Base-by-base conservation (phyloP, 2,329 filamentous ascomycete genomes). In the Phoma sp. region DNA sequence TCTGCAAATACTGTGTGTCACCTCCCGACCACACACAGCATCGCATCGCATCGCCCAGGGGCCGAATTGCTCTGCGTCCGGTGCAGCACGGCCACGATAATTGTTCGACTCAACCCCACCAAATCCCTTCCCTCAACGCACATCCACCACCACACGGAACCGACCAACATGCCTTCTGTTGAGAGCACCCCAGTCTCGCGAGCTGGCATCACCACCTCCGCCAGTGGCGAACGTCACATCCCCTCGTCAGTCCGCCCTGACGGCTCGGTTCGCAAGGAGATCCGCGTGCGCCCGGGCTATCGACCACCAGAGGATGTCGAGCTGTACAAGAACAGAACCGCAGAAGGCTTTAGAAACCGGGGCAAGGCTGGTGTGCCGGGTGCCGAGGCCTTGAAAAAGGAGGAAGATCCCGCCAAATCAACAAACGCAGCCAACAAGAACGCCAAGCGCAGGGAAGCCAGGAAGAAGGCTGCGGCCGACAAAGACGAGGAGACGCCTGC, bases 251-350 rank as follows among this genome's bases (percentile, higher is more conserved):
- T 86, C 38, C 89, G 96, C 50, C 80, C 95, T 22, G 95, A 99
- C 73, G 95, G 95, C 54, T 92, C 89, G 45, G 91, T 91, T n/a
- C 87, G 95, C 52, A 96, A 91, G 72, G 94, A 96, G 70, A 98
- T 98, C 73, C 91, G 91, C 71, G 92, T 99, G 58, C 87, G 92
- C 27, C 94, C 95, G 0, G 96, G 95, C 49, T 99, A 97, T 77
- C 88, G 88, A 31, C 96, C 95, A 1, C 92, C 93, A 0, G 95
- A 99, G 78, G 95, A 99, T 76, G 89, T 98, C 61, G 92, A 97
- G 72, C 82, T 96, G 40, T 99, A 99, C 84, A 96, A 92, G 80
- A 97, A 96, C 76, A 88, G 91, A 53, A 92, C 88, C 1, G 93
- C 93, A 44, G 90, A 95, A 73, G 87, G 86, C 44, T 96, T 90